Percentiles rank a stretch among this genome's conserved stretches.
Evolutionary conservation across 257 asterid species (phyloP).

Genomic region (Henckelia pumila): DNA sequence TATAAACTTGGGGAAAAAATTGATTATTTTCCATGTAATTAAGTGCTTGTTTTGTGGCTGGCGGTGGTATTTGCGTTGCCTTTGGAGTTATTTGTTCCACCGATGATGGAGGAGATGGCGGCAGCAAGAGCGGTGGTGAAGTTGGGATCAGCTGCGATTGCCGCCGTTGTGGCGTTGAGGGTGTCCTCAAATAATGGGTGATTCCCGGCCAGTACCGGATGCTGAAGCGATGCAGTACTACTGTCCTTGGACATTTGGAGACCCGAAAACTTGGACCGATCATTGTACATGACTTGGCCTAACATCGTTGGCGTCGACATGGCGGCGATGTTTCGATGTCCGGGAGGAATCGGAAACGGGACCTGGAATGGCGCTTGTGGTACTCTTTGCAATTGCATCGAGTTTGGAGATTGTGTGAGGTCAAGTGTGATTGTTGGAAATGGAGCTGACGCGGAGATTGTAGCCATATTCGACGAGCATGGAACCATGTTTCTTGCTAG

Average conservation of each 20-base stretch:
- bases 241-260: background rate
- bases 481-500: constrained; percentile 8
- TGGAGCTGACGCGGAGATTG: constrained; percentile 40
- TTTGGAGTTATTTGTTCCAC: background rate
- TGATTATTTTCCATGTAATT: background rate
- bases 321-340: background rate
- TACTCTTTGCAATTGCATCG: background rate
- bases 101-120: background rate
- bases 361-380: background rate
- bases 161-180: background rate
- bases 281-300: background rate
- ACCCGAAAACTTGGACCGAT: background rate
- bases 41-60: background rate
- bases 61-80: background rate
- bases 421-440: constrained; percentile 80
- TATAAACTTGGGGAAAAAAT: no score
- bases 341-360: background rate
- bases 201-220: background rate
- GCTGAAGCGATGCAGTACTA: background rate
- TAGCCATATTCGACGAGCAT: background rate
- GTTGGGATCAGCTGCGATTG: background rate
- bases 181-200: background rate
- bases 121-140: constrained; percentile 1
- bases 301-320: background rate
- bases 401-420: constrained; percentile 37